Percentiles rank a stretch among this genome's conserved stretches.
Conservation (phyloP, 2,329 filamentous ascomycete genomes). For the Microsporum canis region DNA sequence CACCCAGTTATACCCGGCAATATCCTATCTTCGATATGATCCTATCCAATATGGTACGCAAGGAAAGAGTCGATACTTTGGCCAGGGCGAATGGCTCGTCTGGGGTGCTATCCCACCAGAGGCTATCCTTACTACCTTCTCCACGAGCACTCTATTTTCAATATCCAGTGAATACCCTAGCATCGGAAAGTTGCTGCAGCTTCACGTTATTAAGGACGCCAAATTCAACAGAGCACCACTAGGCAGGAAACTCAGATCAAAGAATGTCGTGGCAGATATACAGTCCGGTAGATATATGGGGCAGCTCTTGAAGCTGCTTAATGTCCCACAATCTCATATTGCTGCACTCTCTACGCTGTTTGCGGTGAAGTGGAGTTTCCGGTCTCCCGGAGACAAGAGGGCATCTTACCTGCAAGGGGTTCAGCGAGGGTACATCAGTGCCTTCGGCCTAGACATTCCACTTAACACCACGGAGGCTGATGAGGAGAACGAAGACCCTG, state of each 20-base stretch:
- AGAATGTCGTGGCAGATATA: constrained; percentile 10
- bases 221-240: constrained; percentile 10
- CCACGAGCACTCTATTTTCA: constrained; percentile 16
- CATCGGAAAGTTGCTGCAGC: constrained; percentile 21
- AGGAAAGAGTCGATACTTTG: constrained; percentile 19
- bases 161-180: constrained; percentile 14
- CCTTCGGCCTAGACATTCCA: neutral
- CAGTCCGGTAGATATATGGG: constrained; percentile 17
- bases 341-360: constrained; percentile 18
- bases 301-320: constrained; percentile 16
- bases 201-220: constrained; percentile 13
- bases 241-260: constrained; percentile 11
- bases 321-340: constrained; percentile 18
- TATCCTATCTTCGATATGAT: neutral
- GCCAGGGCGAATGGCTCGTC: constrained; percentile 24
- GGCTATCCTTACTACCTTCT: constrained; percentile 23
- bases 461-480: neutral
- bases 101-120: constrained; percentile 23
- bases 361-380: constrained; percentile 17
- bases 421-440: neutral
- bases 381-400: constrained; percentile 7
- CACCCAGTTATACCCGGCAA: neutral
- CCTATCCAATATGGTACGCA: constrained; percentile 7
- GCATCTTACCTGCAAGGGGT: constrained; percentile 11
- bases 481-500: neutral